phyloP scores from a whole-genome alignment of 805 yeast species.

The Metschnikowia noctiluminum region DNA sequence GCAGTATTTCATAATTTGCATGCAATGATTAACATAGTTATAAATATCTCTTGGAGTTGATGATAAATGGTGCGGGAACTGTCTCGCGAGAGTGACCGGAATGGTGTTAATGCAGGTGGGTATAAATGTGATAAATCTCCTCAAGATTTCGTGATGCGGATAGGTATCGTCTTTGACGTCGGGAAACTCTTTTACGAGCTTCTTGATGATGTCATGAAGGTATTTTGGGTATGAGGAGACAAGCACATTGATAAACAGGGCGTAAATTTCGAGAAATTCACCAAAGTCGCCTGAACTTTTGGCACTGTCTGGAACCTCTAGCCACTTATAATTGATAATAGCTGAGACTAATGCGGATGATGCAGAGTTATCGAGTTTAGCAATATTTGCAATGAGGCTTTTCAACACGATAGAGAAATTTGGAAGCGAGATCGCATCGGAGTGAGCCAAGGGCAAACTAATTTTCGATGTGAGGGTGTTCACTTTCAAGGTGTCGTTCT shows the following conservation, averaged over 20 bases:
- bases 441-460: constrained; percentile 46
- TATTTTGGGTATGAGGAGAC: constrained; percentile 87
- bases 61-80: constrained; percentile 76
- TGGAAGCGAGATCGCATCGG: constrained; percentile 51
- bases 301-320: constrained; percentile 34
- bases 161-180: constrained; percentile 18
- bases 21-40: constrained; percentile 63
- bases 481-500: constrained; percentile 51
- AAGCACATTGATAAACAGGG: constrained; percentile 70
- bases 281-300: constrained; percentile 16
- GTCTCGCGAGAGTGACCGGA: constrained; percentile 51
- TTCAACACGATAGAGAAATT: constrained; percentile 56
- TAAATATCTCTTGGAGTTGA: constrained; percentile 50
- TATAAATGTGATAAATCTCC: constrained; percentile 61
- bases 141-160: constrained; percentile 58
- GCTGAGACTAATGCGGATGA: constrained; percentile 56
- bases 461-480: constrained; percentile 61
- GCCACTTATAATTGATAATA: constrained; percentile 65
- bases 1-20: constrained; percentile 62
- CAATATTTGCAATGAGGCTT: constrained; percentile 59
- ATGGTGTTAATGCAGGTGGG: constrained; percentile 78
- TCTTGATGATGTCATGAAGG: constrained; percentile 77
- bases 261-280: constrained; percentile 50
- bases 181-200: constrained; percentile 61
- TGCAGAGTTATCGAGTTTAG: constrained; percentile 58